Percentiles rank a stretch among this genome's conserved stretches.
phyloP scores from a whole-genome alignment of 2,329 filamentous ascomycete genomes.

The Pseudocercospora macadamiae region DNA sequence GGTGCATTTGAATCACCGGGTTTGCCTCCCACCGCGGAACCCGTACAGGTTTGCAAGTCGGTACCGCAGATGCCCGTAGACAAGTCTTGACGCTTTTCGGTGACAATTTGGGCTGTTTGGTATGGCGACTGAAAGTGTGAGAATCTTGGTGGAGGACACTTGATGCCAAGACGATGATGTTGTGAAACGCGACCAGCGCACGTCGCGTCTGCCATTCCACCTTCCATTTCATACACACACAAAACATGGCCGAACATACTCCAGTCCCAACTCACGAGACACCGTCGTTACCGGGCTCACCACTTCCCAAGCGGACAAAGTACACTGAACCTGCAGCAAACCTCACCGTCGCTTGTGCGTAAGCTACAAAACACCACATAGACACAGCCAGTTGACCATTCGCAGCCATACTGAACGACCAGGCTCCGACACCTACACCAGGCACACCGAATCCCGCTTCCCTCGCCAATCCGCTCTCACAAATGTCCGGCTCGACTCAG shows the following conservation, averaged over 20 bases:
- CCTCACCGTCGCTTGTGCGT: conserved; percentile 41
- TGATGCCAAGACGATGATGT: not conserved
- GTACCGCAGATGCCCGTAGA: not conserved
- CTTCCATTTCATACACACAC: conserved; percentile 1
- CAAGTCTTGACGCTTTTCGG: not conserved
- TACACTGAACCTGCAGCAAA: conserved; percentile 51
- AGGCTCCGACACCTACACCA: conserved; percentile 39
- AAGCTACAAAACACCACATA: not conserved
- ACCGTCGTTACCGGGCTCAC: conserved; percentile 69
- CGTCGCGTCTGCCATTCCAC: conserved; percentile 6
- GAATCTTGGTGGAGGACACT: no score
- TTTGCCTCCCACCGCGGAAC: not conserved
- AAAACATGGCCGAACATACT: conserved; percentile 37
- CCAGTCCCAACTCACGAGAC: conserved; percentile 45
- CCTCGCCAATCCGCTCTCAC: conserved; percentile 29
- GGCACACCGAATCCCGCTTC: conserved; percentile 31
- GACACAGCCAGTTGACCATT: not conserved
- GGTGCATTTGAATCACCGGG: not conserved
- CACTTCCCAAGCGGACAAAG: conserved; percentile 80
- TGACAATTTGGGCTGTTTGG: not conserved
- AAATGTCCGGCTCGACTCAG: conserved; percentile 26
- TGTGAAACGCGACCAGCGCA: not conserved
- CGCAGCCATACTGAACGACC: conserved; percentile 42
- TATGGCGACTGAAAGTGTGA: not conserved
- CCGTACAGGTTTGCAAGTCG: not conserved